Percentiles rank a stretch among this genome's conserved stretches.
These are phyloP conservation scores for Salix caprea DNA, from an alignment of 345 rosid species.

Conservation along the genomic window DNA sequence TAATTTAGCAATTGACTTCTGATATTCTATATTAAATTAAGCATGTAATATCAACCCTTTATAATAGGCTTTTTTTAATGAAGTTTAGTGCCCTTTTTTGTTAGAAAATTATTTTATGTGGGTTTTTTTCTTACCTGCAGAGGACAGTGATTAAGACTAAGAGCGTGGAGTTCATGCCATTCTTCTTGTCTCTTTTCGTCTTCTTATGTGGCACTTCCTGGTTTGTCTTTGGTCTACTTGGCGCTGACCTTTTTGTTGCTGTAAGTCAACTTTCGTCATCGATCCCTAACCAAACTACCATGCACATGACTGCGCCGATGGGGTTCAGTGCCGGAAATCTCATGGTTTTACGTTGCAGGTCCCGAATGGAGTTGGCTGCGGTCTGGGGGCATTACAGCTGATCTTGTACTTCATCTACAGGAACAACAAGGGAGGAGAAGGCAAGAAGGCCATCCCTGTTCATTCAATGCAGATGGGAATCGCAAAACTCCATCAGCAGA, in stretches of 20 bases:
- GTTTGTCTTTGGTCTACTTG: conserved; percentile 85
- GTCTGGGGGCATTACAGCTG: conserved; percentile 67
- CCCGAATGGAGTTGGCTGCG: conserved; percentile 92
- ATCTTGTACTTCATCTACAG: conserved; percentile 75
- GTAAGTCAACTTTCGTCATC: conserved; percentile 38
- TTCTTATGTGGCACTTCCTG: conserved; percentile 96
- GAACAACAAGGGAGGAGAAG: conserved; percentile 40
- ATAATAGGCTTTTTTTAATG: no score
- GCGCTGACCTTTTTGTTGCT: conserved; percentile 74
- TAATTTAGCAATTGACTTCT: neutral
- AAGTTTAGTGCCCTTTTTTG: neutral
- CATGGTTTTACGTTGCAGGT: conserved; percentile 33
- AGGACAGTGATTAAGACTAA: conserved; percentile 82
- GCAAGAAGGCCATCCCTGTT: conserved; percentile 19
- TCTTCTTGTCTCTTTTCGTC: conserved; percentile 82
- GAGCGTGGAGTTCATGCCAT: conserved; percentile 98
- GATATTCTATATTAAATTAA: neutral
- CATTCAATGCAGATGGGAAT: conserved; percentile 34
- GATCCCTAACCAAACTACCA: neutral
- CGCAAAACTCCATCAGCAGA: conserved; percentile 19
- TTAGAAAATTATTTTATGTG: neutral
- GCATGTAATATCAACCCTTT: no score
- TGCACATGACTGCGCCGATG: neutral
- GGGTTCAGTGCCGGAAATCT: neutral
- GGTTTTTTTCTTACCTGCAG: conserved; percentile 29